Evolutionary conservation across 1,284 basidiomycete species (phyloP).

Genomic region (Tylopilus sp.): DNA sequence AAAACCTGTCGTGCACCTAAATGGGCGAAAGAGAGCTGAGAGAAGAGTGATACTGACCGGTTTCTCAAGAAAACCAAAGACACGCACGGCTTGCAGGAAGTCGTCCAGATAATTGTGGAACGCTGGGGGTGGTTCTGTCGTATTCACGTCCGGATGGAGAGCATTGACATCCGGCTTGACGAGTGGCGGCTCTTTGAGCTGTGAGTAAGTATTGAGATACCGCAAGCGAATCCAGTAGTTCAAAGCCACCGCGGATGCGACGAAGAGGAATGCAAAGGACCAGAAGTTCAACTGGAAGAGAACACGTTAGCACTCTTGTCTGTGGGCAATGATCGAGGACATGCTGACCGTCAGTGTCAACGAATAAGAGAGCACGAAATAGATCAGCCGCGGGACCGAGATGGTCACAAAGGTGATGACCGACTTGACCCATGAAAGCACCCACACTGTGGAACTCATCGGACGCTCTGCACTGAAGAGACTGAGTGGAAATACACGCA

Average conservation of each 20-base stretch:
- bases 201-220: conserved; percentile 73
- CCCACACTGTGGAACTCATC: conserved; percentile 56
- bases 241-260: conserved; percentile 58
- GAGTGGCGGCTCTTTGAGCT: conserved; percentile 82
- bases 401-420: conserved; percentile 77
- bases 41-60: conserved; percentile 52
- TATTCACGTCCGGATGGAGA: conserved; percentile 85
- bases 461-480: conserved; percentile 3
- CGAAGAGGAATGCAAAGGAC: conserved; percentile 77
- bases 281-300: conserved; percentile 75
- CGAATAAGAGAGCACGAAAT: conserved; percentile 79
- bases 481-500: conserved; percentile 38
- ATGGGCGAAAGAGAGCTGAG: neutral
- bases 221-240: conserved; percentile 85
- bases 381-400: conserved; percentile 72
- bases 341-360: conserved; percentile 75
- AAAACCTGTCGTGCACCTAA: conserved; percentile 60
- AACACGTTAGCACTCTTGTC: conserved; percentile 4
- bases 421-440: conserved; percentile 70
- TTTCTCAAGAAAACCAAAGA: conserved; percentile 95
- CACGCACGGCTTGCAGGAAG: conserved; percentile 88
- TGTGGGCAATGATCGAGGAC: neutral
- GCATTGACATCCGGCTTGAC: conserved; percentile 75
- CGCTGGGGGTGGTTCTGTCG: conserved; percentile 60
- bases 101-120: conserved; percentile 96